These are phyloP conservation scores for Glutinoglossum americanum DNA, from an alignment of 495 filamentous ascomycete species.

Conservation along the genomic window DNA sequence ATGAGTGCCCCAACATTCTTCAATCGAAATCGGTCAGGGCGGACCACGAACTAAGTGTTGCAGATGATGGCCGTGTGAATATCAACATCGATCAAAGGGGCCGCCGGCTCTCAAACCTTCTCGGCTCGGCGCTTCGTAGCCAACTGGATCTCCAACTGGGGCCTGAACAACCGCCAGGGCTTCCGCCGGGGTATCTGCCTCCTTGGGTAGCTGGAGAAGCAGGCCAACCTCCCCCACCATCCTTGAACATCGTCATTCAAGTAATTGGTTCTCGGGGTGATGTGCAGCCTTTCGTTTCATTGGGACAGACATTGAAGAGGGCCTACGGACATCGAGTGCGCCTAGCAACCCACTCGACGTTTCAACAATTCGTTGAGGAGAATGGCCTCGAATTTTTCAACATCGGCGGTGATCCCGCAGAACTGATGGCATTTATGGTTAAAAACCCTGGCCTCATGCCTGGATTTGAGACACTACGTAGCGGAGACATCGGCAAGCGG, in stretches of 20 bases:
- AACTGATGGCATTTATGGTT: constrained; percentile 76
- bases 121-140: constrained; percentile 39
- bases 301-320: constrained; percentile 39
- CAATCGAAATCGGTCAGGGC: neutral
- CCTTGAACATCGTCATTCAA: constrained; percentile 58
- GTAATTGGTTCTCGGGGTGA: constrained; percentile 64
- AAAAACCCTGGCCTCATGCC: constrained; percentile 68
- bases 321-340: constrained; percentile 53
- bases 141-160: constrained; percentile 22
- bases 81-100: constrained; percentile 53
- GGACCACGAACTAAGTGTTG: neutral
- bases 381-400: constrained; percentile 58
- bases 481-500: constrained; percentile 44
- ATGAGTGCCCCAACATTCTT: neutral
- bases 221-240: constrained; percentile 31
- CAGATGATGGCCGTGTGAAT: constrained; percentile 48
- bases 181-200: constrained; percentile 38
- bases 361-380: constrained; percentile 44
- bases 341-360: constrained; percentile 53
- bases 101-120: constrained; percentile 36
- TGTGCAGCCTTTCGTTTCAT: constrained; percentile 51
- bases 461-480: constrained; percentile 38
- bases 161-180: constrained; percentile 20
- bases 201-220: constrained; percentile 34
- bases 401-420: constrained; percentile 57